These are phyloP conservation scores for Monosporascus sp. DNA, from an alignment of 2,329 filamentous ascomycete species.

Conservation along the genomic window DNA sequence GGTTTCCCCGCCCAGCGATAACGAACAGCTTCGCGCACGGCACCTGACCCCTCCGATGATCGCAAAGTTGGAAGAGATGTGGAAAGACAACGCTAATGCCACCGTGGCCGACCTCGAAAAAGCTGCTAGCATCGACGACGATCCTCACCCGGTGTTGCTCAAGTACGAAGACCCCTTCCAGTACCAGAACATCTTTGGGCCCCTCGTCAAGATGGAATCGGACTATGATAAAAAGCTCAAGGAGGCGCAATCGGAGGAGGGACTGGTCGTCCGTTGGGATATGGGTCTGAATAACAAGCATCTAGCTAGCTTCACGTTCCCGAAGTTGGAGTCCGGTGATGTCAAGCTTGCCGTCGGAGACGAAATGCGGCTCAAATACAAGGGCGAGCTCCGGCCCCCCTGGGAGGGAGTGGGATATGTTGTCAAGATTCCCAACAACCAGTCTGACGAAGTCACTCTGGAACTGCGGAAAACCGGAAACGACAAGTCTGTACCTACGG, in stretches of 20 bases:
- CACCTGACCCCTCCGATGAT: conserved; percentile 93
- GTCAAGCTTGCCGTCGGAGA: conserved; percentile 97
- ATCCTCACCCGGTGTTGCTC: conserved; percentile 84
- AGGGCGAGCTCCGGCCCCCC: conserved; percentile 80
- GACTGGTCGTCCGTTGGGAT: conserved; percentile 91
- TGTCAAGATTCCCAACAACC: conserved; percentile 98
- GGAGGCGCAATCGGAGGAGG: conserved; percentile 95
- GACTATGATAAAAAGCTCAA: conserved; percentile 99
- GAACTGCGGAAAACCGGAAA: conserved; percentile 92
- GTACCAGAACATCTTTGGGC: conserved; percentile 98
- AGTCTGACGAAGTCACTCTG: conserved; percentile 94
- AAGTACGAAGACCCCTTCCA: conserved; percentile 97
- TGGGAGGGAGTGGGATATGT: conserved; percentile 99
- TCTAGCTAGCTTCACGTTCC: conserved; percentile 87
- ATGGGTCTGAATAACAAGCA: conserved; percentile 96
- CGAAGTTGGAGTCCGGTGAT: conserved; percentile 94
- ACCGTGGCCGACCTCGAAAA: conserved; percentile 91
- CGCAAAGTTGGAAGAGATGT: conserved; percentile 93
- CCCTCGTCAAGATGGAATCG: conserved; percentile 96
- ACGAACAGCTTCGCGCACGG: conserved; percentile 90
- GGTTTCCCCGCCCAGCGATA: conserved; percentile 80
- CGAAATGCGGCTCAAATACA: conserved; percentile 97
- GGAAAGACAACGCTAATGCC: conserved; percentile 89
- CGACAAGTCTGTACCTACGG: conserved; percentile 91
- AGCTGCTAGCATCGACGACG: conserved; percentile 85